These are phyloP conservation scores for Cercospora beticola DNA, from an alignment of 2,329 filamentous ascomycete genomes.

Conservation along the genomic window DNA sequence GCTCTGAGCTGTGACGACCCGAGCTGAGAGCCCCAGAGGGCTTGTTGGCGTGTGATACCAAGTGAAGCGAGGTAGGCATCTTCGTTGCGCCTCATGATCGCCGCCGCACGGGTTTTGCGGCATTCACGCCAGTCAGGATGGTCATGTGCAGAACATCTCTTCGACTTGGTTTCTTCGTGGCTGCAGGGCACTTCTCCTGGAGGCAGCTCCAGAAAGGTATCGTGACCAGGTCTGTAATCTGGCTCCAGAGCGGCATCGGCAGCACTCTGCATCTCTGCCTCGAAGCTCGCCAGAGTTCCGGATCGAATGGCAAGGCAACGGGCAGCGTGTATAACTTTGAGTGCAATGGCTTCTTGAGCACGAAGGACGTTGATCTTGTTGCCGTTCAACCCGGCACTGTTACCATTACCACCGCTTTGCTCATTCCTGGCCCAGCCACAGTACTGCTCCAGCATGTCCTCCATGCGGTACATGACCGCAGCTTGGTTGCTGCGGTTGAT, in stretches of 20 bases:
- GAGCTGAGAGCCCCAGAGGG: neutral
- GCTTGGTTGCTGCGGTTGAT: conserved; percentile 18
- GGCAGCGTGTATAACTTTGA: conserved; percentile 9
- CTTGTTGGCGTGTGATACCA: conserved; percentile 11
- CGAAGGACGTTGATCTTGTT: conserved; percentile 24
- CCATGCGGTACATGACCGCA: conserved; percentile 16
- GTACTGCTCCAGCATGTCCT: conserved; percentile 19
- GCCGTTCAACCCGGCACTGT: conserved; percentile 20
- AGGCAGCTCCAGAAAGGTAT: conserved; percentile 14
- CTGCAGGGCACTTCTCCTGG: neutral
- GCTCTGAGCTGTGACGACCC: neutral
- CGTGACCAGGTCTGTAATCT: neutral
- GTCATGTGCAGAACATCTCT: conserved; percentile 17
- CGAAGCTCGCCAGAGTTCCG: conserved; percentile 9
- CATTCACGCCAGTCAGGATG: conserved; percentile 22
- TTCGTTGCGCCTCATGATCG: conserved; percentile 8
- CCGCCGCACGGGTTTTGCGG: neutral
- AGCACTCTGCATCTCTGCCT: conserved; percentile 2
- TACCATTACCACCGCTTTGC: conserved; percentile 27
- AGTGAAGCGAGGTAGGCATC: neutral
- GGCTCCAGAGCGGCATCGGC: conserved; percentile 8
- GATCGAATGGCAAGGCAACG: conserved; percentile 2
- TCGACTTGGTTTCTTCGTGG: conserved; percentile 14
- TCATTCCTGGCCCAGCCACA: conserved; percentile 17
- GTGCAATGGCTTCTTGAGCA: conserved; percentile 1